These are phyloP conservation scores for Astragalus glycyphyllos DNA, from an alignment of 306 rosid species.

Conservation along the genomic window DNA sequence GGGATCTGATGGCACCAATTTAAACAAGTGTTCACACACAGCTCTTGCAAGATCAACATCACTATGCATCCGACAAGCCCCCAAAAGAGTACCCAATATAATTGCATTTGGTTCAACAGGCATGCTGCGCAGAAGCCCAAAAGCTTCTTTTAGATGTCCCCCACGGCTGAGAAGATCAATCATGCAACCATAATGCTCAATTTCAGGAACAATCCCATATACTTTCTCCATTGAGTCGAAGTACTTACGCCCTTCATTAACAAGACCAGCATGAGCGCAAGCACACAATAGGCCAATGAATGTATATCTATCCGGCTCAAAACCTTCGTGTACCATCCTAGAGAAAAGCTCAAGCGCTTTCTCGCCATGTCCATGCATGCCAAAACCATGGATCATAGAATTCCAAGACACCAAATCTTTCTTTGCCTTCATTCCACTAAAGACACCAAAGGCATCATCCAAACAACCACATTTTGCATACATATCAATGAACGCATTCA, in stretches of 20 bases:
- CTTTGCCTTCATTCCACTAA: slow-evolving; percentile 50
- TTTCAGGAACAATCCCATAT: slow-evolving; percentile 63
- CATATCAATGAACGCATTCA: slow-evolving; percentile 83
- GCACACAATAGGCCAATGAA: slow-evolving; percentile 80
- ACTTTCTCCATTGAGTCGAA: slow-evolving; percentile 74
- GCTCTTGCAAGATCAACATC: slow-evolving; percentile 67
- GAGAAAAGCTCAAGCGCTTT: slow-evolving; percentile 73
- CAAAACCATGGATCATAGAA: slow-evolving; percentile 81
- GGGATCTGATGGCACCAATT: slow-evolving; percentile 64
- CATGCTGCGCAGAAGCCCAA: slow-evolving; percentile 68
- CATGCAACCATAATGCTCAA: slow-evolving; percentile 89
- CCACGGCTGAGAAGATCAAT: slow-evolving; percentile 85
- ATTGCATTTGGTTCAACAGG: slow-evolving; percentile 75
- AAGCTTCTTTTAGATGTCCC: slow-evolving; percentile 81
- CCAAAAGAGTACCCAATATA: slow-evolving; percentile 78
- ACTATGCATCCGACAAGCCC: slow-evolving; percentile 84
- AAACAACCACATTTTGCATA: slow-evolving; percentile 79
- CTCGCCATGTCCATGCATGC: slow-evolving; percentile 76
- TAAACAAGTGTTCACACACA: slow-evolving; percentile 58
- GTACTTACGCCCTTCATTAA: slow-evolving; percentile 65
- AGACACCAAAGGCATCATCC: slow-evolving; percentile 60
- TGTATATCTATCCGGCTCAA: slow-evolving; percentile 71
- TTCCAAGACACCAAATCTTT: slow-evolving; percentile 86
- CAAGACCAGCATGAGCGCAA: slow-evolving; percentile 79
- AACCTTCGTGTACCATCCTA: slow-evolving; percentile 66